phyloP scores from a whole-genome alignment of 805 yeast species.

The Gaillardinia entomophila region DNA sequence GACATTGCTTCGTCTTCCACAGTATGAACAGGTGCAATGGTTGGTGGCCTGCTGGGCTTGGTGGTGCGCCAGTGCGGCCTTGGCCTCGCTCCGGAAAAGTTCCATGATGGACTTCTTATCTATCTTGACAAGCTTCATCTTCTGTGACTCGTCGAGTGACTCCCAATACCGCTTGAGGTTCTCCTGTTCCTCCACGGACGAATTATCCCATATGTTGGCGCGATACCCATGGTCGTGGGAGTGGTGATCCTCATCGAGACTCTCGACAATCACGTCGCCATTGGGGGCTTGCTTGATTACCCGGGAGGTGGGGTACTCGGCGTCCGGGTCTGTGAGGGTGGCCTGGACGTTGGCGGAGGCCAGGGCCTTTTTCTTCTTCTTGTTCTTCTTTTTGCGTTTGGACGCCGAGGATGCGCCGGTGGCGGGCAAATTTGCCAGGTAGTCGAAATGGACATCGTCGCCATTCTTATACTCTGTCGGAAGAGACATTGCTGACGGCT shows the following conservation, averaged over 20 bases:
- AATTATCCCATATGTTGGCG: constrained; percentile 41
- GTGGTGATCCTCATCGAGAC: constrained; percentile 27
- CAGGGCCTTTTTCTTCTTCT: constrained; percentile 13
- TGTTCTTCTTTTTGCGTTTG: constrained; percentile 30
- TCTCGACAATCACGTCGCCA: constrained; percentile 73
- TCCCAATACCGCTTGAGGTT: constrained; percentile 61
- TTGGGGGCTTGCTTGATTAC: constrained; percentile 65
- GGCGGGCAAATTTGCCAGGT: constrained; percentile 3
- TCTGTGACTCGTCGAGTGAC: constrained; percentile 52
- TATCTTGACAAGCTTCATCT: constrained; percentile 55
- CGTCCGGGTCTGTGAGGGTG: constrained; percentile 47
- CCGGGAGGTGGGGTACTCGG: constrained; percentile 68
- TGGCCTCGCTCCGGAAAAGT: constrained; percentile 45
- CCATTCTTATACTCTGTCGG: constrained; percentile 19
- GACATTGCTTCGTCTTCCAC: constrained; percentile 68
- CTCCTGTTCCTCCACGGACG: constrained; percentile 45
- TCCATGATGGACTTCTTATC: constrained; percentile 66
- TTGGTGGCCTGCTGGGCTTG: constrained; percentile 2
- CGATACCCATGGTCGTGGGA: constrained; percentile 5
- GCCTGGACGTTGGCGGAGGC: constrained; percentile 24
- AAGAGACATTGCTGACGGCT: too few species aligned
- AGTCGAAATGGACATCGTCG: constrained; percentile 28
- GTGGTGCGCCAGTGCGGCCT: constrained; percentile 5
- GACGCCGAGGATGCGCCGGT: constrained; percentile 4
- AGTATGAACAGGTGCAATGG: constrained; percentile 65